phyloP scores from a whole-genome alignment of 345 rosid species.

The Salix caprea region DNA sequence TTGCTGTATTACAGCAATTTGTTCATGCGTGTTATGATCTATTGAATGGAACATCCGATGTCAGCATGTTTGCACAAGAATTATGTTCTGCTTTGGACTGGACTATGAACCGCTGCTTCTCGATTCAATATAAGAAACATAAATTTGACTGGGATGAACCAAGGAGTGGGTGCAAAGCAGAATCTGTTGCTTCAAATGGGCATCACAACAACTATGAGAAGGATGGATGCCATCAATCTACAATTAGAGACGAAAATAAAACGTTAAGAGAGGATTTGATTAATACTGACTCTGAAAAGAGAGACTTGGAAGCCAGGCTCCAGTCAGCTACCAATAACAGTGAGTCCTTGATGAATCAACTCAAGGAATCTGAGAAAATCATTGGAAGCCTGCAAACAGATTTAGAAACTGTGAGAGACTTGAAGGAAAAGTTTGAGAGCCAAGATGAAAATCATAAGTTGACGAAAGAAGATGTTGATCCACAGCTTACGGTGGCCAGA shows the following conservation, averaged over 20 bases:
- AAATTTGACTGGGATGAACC: slow-evolving; percentile 69
- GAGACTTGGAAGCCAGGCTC: slow-evolving; percentile 25
- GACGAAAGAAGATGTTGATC: slow-evolving; percentile 33
- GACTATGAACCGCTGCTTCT: slow-evolving; percentile 82
- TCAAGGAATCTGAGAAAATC: slow-evolving; percentile 38
- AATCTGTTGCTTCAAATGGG: slow-evolving; percentile 19
- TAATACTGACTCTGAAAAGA: slow-evolving; percentile 26
- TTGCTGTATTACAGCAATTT: slow-evolving; percentile 49
- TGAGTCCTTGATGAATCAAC: slow-evolving; percentile 27
- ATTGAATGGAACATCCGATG: slow-evolving; percentile 51
- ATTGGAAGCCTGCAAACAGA: slow-evolving; percentile 36
- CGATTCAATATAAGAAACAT: slow-evolving; percentile 79
- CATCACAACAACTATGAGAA: slow-evolving; percentile 13
- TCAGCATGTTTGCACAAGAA: slow-evolving; percentile 57
- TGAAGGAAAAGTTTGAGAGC: slow-evolving; percentile 30
- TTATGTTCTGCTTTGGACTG: slow-evolving; percentile 63
- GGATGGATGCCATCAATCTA: slow-evolving; percentile 22
- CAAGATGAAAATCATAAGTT: slow-evolving; percentile 36
- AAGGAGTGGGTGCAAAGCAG: slow-evolving; percentile 60
- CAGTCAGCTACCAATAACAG: slow-evolving; percentile 27
- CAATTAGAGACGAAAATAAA: slow-evolving; percentile 33
- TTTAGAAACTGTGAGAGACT: slow-evolving; percentile 30
- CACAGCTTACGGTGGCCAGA: slow-evolving; percentile 33
- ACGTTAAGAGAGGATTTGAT: slow-evolving; percentile 23
- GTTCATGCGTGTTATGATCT: slow-evolving; percentile 60